Base-by-base conservation (phyloP, 1,284 basidiomycete species). In the Cronartium quercuum region DNA sequence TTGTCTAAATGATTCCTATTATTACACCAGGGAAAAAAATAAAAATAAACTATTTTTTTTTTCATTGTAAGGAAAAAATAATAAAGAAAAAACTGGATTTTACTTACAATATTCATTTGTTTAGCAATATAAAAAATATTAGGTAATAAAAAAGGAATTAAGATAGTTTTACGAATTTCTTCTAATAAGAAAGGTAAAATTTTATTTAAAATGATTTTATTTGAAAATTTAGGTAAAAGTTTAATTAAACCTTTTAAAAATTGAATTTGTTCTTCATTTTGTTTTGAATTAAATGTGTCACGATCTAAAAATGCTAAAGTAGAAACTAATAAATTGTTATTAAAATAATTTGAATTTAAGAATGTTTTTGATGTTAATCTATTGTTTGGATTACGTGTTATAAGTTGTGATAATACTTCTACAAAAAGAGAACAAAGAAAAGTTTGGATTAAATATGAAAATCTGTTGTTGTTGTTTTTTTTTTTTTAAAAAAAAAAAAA, bases 241-340 rank as follows among this genome's bases (percentile, higher is more conserved):
- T 86, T 82, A 2, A 77, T 40, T 55, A 79, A 70, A 0, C 79
- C 79, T 67, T 78, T 77, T 65, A 83, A 77, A 81, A 98, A 98
- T 0, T 91, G 92, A 37, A 97, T 90, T 80, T 98, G 94, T 81
- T 98, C 96, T 83, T 98, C 94, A 68, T 90, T 85, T 2, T 92
- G 89, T 82, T 97, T 95, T 0, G 92, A 89, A 1, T 93, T 92
- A 81, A 98, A 99, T 76, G 89, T 94, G 13, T 94, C 92, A 4
- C 95, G 88, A 80, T 98, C 95, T 76, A 99, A 85, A 83, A 98
- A 99, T 80, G 94, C 95, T 44, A 99, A 86, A 0, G 95, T 98
- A 0, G 92, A 95, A 42, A 98, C 94, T 15, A 95, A 91, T n/a
- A 98, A 85, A 7, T 93, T 81, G 40, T 63, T 94, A 4, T 92